phyloP scores from a whole-genome alignment of 129 eudicot genomes.

The Erigeron canadensis region DNA sequence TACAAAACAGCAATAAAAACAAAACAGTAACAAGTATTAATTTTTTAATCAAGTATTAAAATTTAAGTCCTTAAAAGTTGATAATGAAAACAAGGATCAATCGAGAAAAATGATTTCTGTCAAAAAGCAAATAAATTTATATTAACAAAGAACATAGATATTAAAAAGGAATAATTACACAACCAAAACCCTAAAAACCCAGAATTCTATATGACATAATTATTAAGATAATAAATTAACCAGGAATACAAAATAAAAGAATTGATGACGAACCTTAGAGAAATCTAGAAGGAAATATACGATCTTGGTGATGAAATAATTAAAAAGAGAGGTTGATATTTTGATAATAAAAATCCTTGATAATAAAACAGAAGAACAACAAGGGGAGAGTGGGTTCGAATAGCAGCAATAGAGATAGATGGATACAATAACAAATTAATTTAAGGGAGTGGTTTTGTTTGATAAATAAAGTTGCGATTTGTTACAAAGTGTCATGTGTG shows the following conservation, averaged over 20 bases:
- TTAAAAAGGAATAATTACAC: neutral
- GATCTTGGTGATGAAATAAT: too few relatives aligned
- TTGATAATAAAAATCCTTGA: too few relatives aligned
- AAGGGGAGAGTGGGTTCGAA: neutral
- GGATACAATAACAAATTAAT: too few relatives aligned
- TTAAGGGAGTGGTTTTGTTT: neutral
- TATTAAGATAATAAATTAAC: neutral
- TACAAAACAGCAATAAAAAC: constrained; percentile 4
- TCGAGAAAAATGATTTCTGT: neutral
- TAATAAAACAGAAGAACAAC: too few relatives aligned
- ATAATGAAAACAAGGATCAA: neutral
- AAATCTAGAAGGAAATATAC: neutral
- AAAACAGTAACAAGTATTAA: constrained; percentile 12
- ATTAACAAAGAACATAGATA: too few relatives aligned
- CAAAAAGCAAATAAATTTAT: neutral
- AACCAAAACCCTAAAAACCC: neutral
- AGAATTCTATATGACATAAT: neutral
- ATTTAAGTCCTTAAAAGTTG: neutral
- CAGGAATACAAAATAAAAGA: neutral
- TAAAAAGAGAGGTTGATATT: too few relatives aligned
- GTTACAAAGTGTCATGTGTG: too few relatives aligned
- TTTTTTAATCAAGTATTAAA: neutral
- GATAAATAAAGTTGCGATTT: neutral
- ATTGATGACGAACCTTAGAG: neutral
- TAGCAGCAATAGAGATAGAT: neutral